Conservation (phyloP, 2,329 filamentous ascomycete species). For the Aurifilum marmelostoma region DNA sequence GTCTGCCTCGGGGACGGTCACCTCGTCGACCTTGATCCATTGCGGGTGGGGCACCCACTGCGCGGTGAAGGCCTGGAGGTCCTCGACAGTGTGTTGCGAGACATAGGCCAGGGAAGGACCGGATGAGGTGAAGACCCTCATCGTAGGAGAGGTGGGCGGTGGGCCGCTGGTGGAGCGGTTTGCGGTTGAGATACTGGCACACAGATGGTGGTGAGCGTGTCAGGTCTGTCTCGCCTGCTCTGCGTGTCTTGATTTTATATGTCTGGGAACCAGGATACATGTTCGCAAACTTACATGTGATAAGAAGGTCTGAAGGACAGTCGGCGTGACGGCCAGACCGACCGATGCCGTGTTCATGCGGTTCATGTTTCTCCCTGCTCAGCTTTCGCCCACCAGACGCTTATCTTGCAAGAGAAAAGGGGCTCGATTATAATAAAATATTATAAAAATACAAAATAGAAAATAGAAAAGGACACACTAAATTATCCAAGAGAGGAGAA, state of each 20-base stretch:
- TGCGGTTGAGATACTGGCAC: constrained; percentile 77
- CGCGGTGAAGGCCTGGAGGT: constrained; percentile 85
- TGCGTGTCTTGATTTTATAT: too few species aligned
- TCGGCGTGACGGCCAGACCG: constrained; percentile 82
- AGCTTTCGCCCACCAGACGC: neutral
- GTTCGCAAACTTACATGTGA: constrained; percentile 68
- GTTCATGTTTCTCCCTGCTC: constrained; percentile 43
- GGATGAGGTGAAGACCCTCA: constrained; percentile 85
- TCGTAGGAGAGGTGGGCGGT: constrained; percentile 93
- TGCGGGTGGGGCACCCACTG: constrained; percentile 90
- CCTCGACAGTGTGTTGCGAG: constrained; percentile 88
- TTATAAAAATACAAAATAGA: too few species aligned
- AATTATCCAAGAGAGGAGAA: neutral
- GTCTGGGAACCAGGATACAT: neutral
- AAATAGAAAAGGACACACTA: neutral
- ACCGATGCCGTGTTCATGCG: constrained; percentile 79
- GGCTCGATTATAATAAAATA: neutral
- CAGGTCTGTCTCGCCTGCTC: neutral
- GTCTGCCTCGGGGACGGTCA: constrained; percentile 66
- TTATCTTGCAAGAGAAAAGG: too few species aligned
- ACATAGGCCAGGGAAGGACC: constrained; percentile 83
- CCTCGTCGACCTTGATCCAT: constrained; percentile 80
- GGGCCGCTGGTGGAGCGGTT: constrained; percentile 74
- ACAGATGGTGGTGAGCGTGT: neutral
- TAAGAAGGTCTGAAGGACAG: constrained; percentile 82